Conservation (phyloP, 305 asterid genomes). For the Lippia alba region DNA sequence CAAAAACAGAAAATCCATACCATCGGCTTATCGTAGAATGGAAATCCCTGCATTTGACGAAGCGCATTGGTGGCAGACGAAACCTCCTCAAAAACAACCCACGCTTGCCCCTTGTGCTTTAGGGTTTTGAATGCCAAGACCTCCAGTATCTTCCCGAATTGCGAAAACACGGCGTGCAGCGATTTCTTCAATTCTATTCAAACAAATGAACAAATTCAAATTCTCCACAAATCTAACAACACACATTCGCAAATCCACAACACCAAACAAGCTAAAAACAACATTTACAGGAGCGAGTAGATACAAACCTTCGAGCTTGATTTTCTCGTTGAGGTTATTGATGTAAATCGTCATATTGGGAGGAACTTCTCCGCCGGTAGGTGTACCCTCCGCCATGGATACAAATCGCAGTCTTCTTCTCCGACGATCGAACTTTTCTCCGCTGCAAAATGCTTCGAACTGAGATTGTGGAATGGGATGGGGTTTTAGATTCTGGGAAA, state of each 20-base stretch:
- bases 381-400: conserved; percentile 75
- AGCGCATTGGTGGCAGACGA: conserved; percentile 84
- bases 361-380: conserved; percentile 54
- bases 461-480: neutral
- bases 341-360: conserved; percentile 87
- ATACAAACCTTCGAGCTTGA: conserved; percentile 87
- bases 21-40: conserved; percentile 96
- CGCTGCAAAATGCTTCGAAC: conserved; percentile 33
- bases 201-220: neutral
- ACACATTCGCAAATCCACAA: conserved; percentile 2
- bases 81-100: conserved; percentile 92
- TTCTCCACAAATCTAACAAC: neutral
- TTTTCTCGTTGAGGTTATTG: conserved; percentile 91
- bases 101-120: conserved; percentile 97
- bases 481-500: conserved; percentile 23
- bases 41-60: conserved; percentile 96
- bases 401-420: conserved; percentile 6
- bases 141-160: conserved; percentile 91
- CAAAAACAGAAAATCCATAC: conserved; percentile 38
- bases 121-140: conserved; percentile 99
- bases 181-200: conserved; percentile 85
- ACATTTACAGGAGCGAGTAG: neutral
- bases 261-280: neutral
- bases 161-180: conserved; percentile 90
- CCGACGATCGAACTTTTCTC: conserved; percentile 31